Conservation (phyloP, 495 filamentous ascomycete genomes). For the Hyaloscypha finlandica region DNA sequence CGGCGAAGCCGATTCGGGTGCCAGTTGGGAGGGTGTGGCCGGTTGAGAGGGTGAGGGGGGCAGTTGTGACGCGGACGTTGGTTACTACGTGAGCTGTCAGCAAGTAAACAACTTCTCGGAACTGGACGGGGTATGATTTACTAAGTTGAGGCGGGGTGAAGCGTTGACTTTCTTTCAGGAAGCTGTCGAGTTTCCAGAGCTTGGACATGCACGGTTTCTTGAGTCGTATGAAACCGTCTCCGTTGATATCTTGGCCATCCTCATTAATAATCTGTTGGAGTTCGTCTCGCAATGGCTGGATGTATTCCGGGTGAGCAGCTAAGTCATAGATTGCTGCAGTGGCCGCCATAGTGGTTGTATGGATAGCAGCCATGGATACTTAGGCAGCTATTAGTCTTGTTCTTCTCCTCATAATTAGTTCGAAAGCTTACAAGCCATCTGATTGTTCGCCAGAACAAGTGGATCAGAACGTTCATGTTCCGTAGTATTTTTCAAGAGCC, state of each 20-base stretch:
- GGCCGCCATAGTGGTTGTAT: constrained; percentile 37
- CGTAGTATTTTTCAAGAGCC: too few relatives aligned
- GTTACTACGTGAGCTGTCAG: too few relatives aligned
- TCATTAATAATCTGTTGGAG: constrained; percentile 26
- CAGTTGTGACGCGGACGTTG: too few relatives aligned
- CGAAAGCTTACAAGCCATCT: too few relatives aligned
- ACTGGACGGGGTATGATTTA: too few relatives aligned
- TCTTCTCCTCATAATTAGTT: too few relatives aligned
- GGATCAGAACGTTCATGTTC: too few relatives aligned
- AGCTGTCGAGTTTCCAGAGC: constrained; percentile 51
- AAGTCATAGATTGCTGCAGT: constrained; percentile 29
- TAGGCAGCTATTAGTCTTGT: too few relatives aligned
- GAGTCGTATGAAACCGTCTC: too few relatives aligned
- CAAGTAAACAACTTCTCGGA: too few relatives aligned
- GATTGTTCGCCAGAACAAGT: too few relatives aligned
- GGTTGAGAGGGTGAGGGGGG: too few relatives aligned
- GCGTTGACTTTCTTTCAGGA: constrained; percentile 51
- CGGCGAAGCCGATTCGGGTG: neutral
- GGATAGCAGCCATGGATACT: constrained; percentile 40
- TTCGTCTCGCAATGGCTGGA: constrained; percentile 25
- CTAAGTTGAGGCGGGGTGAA: constrained; percentile 9
- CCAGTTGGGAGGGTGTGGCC: constrained; percentile 15
- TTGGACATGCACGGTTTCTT: constrained; percentile 39
- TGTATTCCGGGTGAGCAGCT: constrained; percentile 18
- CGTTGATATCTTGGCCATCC: constrained; percentile 20